Percentiles rank a stretch among this genome's conserved stretches.
Evolutionary conservation across 805 yeast genomes (phyloP).

Genomic region (Cyberlindnera misumaiensis): DNA sequence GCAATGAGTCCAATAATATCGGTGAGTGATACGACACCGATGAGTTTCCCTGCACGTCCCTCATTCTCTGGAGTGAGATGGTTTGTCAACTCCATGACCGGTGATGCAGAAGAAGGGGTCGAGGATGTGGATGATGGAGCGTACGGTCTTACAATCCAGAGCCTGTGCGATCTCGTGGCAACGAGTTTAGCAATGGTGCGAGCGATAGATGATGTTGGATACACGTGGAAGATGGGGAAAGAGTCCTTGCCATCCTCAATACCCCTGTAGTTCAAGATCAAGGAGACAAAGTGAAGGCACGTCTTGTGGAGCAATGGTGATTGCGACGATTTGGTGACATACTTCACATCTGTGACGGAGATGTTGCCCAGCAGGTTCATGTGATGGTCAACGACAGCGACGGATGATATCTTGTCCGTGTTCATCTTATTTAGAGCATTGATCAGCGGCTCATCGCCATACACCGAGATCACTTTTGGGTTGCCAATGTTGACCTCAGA

Average conservation of each 20-base stretch:
- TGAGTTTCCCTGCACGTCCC: slow-evolving; percentile 70
- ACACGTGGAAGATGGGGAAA: slow-evolving; percentile 93
- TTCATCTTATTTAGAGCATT: slow-evolving; percentile 88
- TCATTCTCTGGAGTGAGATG: slow-evolving; percentile 29
- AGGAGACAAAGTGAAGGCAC: slow-evolving; percentile 81
- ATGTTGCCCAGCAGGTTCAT: slow-evolving; percentile 81
- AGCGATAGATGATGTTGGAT: slow-evolving; percentile 69
- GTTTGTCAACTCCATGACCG: slow-evolving; percentile 8
- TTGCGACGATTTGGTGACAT: slow-evolving; percentile 81
- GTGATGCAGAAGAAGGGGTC: slow-evolving; percentile 7
- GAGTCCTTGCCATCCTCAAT: slow-evolving; percentile 92
- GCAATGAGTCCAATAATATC: slow-evolving; percentile 84
- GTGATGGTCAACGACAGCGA: slow-evolving; percentile 85
- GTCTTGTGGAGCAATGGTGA: slow-evolving; percentile 75
- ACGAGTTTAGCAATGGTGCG: slow-evolving; percentile 91
- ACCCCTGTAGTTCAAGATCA: slow-evolving; percentile 82
- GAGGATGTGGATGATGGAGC: slow-evolving; percentile 23
- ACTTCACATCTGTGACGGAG: slow-evolving; percentile 88
- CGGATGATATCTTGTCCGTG: slow-evolving; percentile 73
- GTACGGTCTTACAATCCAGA: slow-evolving; percentile 71
- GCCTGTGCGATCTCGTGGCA: slow-evolving; percentile 88
- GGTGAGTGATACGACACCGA: slow-evolving; percentile 89
- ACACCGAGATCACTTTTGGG: slow-evolving; percentile 65
- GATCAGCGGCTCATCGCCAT: slow-evolving; percentile 80
- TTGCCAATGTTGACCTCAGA: slow-evolving; percentile 74